Conservation (phyloP, 2,329 filamentous ascomycete species). For the Xylaria sp. region DNA sequence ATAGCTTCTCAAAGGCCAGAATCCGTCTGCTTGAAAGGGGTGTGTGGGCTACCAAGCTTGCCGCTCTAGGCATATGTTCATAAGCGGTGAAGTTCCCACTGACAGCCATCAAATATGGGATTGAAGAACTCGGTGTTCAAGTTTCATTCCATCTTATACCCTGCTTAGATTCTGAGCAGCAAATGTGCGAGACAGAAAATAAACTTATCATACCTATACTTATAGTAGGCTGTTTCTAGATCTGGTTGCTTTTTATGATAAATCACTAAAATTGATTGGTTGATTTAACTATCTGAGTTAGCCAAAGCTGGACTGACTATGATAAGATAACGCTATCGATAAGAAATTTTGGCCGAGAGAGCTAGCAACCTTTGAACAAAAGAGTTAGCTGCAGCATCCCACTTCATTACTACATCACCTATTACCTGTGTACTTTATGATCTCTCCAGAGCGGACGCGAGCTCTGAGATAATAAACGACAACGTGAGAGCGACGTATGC, state of each 20-base stretch:
- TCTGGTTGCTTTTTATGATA: not conserved
- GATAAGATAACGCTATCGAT: conserved; percentile 34
- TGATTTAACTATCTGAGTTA: not conserved
- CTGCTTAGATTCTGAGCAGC: too few species aligned
- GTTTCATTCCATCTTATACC: too few species aligned
- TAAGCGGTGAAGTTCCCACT: too few species aligned
- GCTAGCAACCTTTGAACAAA: conserved; percentile 19
- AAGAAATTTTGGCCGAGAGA: conserved; percentile 36
- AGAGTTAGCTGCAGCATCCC: conserved; percentile 24
- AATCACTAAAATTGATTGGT: conserved; percentile 5
- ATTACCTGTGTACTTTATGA: not conserved
- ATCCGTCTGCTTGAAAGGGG: too few species aligned
- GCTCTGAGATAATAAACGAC: conserved; percentile 6
- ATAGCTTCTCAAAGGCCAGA: too few species aligned
- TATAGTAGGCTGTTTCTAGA: not conserved
- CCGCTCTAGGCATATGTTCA: too few species aligned
- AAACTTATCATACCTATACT: too few species aligned
- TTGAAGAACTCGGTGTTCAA: too few species aligned
- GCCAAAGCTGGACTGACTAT: too few species aligned
- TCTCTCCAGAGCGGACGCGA: conserved; percentile 1
- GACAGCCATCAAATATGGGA: too few species aligned
- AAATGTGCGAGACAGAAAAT: too few species aligned
- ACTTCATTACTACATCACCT: conserved; percentile 13
- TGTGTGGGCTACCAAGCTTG: too few species aligned
- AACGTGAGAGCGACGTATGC: not conserved